Evolutionary conservation across 2,329 filamentous ascomycete species (phyloP), one percentile per base, ranked within the genome.

Genomic region (Aspergillus sp.): DNA sequence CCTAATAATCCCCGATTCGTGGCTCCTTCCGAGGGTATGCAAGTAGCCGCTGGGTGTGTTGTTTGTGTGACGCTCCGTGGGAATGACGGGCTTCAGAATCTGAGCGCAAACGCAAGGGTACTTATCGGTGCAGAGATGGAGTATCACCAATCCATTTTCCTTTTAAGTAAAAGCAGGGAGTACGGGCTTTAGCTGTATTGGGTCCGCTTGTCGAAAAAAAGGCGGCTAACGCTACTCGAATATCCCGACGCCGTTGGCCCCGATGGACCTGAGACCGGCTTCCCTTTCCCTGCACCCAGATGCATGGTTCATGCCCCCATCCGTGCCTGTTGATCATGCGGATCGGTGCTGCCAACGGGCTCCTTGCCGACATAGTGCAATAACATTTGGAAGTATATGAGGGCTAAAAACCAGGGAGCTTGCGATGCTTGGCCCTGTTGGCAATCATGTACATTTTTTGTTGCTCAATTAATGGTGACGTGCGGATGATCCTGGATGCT

Each of bases 11-110:
- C 59, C 63, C 65, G 51, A 64, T 62, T 66, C 59, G 61, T 62
- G 61, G 61, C 59, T 52, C 41, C 47, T 57, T 65, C 65, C 62
- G 65, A 61, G 49, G 54, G 58, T 23, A 62, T 68, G 66, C 62
- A 65, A 19, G 58, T 64, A 68, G 63, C 65, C 65, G 66, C 62
- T 62, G 56, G 49, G 61, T 66, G 63, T 64, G 65, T 68, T 65
- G 65, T 67, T 36, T 63, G 65, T 68, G 61, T 61, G 49, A 68
- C 65, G 44, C n/a, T 58, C 51, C 30, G 50, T 48, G 49, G 39
- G 56, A 44, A 48, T 55, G 49, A 44, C 48, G 56, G 53, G 41
- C 61, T 8, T 21, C 39, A 38, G n/a, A 60, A 15, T 32, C 48
- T 47, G 39, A 44, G 23, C 13, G 25, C n/a, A 19, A 17, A 38